A percentile compares a stretch with the other conserved stretches of the same genome.
phyloP scores from a whole-genome alignment of 805 yeast species.

The Yarrowia sp. region DNA sequence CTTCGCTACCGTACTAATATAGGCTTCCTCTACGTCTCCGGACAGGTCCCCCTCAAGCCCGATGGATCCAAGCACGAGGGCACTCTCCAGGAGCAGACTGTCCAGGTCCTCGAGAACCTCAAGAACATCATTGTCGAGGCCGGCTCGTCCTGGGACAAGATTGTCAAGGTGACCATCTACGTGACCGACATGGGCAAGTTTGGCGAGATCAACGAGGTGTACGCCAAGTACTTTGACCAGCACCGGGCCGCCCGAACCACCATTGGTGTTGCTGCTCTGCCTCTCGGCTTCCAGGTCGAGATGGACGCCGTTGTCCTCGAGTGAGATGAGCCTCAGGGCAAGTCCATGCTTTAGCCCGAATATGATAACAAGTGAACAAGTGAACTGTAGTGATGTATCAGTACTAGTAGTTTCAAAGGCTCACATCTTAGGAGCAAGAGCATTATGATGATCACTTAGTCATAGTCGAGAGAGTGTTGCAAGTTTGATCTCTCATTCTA shows the following conservation, averaged over 20 bases:
- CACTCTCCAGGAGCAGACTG: conserved; percentile 66
- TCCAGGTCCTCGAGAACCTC: conserved; percentile 54
- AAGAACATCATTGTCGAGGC: conserved; percentile 78
- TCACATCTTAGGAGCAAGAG: no score
- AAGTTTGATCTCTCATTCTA: no score
- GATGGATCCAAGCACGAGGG: conserved; percentile 75
- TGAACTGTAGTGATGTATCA: no score
- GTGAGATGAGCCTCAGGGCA: not conserved
- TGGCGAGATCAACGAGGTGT: conserved; percentile 83
- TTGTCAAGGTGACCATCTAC: conserved; percentile 88
- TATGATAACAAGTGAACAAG: no score
- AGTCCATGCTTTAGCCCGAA: conserved; percentile 32
- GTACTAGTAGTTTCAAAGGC: no score
- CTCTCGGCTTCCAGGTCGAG: conserved; percentile 86
- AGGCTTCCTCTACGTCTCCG: conserved; percentile 88
- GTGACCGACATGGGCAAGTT: conserved; percentile 90
- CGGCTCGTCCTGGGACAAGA: conserved; percentile 80
- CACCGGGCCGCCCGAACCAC: conserved; percentile 91
- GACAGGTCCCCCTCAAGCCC: conserved; percentile 91
- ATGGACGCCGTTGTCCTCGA: conserved; percentile 92
- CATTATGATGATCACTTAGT: no score
- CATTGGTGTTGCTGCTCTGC: conserved; percentile 91
- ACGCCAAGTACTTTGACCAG: conserved; percentile 56
- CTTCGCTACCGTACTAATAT: conserved; percentile 8
- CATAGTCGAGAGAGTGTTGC: no score